Percentiles rank a stretch among this genome's conserved stretches.
These are phyloP conservation scores for Pyrus hybrid DNA, from an alignment of 331 rosid genomes.

Conservation along the genomic window DNA sequence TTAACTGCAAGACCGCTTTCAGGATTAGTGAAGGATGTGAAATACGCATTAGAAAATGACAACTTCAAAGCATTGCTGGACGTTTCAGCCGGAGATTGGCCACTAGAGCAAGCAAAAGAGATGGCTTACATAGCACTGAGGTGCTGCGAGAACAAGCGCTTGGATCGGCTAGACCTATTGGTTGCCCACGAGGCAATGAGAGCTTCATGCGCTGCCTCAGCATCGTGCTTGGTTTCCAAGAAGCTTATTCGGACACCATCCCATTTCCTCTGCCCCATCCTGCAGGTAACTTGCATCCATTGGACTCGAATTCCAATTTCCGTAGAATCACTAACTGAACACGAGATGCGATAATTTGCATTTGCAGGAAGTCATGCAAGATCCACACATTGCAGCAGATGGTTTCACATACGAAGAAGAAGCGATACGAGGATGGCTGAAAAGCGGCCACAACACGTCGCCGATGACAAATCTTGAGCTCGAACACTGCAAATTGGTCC, in stretches of 20 bases:
- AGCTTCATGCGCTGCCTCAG: conserved; percentile 37
- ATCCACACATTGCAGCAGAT: conserved; percentile 93
- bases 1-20: conserved; percentile 55
- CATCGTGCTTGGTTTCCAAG: conserved; percentile 38
- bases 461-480: conserved; percentile 97
- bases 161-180: conserved; percentile 65
- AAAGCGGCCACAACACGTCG: conserved; percentile 79
- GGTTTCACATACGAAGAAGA: conserved; percentile 92
- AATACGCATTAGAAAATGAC: conserved; percentile 56
- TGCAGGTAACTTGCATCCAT: conserved; percentile 49
- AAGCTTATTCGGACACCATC: conserved; percentile 62
- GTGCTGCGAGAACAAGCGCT: conserved; percentile 46
- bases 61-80: conserved; percentile 55
- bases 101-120: conserved; percentile 46
- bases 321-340: background rate
- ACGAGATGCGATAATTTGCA: conserved; percentile 1
- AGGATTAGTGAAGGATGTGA: conserved; percentile 53
- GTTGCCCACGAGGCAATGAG: conserved; percentile 60
- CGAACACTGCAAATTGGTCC: conserved; percentile 70
- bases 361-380: conserved; percentile 82
- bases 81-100: conserved; percentile 93
- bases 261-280: conserved; percentile 89
- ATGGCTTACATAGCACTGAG: conserved; percentile 67
- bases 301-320: background rate
- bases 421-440: conserved; percentile 83